Percentiles rank a stretch among this genome's conserved stretches.
These are phyloP conservation scores for Mediolabrus comicus DNA, from an alignment of 108 stramenopile species.

Conservation along the genomic window DNA sequence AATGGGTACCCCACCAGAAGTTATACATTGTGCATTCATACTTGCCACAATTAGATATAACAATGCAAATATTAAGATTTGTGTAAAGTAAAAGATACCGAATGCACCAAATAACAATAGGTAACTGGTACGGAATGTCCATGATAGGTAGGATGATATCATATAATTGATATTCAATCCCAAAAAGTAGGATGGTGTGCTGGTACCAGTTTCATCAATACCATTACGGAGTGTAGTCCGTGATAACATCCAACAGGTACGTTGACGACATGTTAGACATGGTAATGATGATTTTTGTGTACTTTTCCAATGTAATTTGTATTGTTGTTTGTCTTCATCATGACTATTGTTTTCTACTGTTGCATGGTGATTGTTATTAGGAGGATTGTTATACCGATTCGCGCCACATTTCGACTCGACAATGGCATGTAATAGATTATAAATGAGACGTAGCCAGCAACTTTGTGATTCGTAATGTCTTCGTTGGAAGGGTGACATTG, in stretches of 20 bases:
- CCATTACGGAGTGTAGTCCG: background rate
- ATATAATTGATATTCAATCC: conserved; percentile 1
- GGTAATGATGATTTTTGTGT: too few relatives aligned
- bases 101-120: conserved; percentile 20
- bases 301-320: too few relatives aligned
- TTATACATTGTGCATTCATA: too few relatives aligned
- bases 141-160: conserved; percentile 25
- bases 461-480: conserved; percentile 4
- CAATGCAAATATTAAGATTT: conserved; percentile 17
- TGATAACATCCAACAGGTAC: background rate
- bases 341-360: too few relatives aligned
- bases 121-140: conserved; percentile 25
- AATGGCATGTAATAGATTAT: background rate
- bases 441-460: background rate
- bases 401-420: background rate
- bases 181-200: background rate
- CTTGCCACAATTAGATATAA: background rate
- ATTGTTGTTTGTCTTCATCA: too few relatives aligned
- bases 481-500: conserved; percentile 5
- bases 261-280: background rate
- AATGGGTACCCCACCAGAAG: too few relatives aligned
- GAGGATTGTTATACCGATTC: background rate
- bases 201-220: background rate
- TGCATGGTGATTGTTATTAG: background rate
- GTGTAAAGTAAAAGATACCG: conserved; percentile 11